Percentiles rank a stretch among this genome's conserved stretches.
These are phyloP conservation scores for Cyberlindnera misumaiensis DNA, from an alignment of 805 yeast genomes.

Conservation along the genomic window DNA sequence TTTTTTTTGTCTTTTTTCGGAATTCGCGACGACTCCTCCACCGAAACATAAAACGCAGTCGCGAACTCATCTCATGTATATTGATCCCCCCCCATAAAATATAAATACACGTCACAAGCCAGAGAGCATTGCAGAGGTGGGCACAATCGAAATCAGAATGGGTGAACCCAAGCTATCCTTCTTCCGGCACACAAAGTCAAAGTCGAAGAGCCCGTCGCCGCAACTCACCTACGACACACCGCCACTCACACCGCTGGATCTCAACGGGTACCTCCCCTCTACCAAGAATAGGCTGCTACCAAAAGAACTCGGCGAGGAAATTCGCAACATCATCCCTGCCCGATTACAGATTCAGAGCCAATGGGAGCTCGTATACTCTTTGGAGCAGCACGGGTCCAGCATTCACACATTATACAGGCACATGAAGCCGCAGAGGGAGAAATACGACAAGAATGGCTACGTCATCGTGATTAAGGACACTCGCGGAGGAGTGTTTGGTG, in stretches of 20 bases:
- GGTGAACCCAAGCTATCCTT: not conserved
- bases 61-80: too few relatives aligned
- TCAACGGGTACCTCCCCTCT: conserved; percentile 52
- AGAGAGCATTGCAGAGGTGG: too few relatives aligned
- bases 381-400: conserved; percentile 91
- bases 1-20: too few relatives aligned
- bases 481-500: conserved; percentile 63
- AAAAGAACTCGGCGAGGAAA: conserved; percentile 63
- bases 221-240: conserved; percentile 8
- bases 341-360: conserved; percentile 68
- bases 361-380: conserved; percentile 77
- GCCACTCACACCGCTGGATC: conserved; percentile 48
- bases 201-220: conserved; percentile 1
- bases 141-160: too few relatives aligned
- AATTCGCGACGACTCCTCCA: too few relatives aligned
- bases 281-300: conserved; percentile 56
- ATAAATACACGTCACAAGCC: too few relatives aligned
- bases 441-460: conserved; percentile 55
- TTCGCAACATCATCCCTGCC: conserved; percentile 68
- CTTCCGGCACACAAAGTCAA: not conserved
- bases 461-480: conserved; percentile 66
- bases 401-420: conserved; percentile 66
- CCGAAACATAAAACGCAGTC: too few relatives aligned
- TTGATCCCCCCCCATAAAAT: too few relatives aligned
- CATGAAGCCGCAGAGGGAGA: conserved; percentile 36